Conservation (phyloP, 2,329 filamentous ascomycete species). For the Malbranchea zuffiana region DNA sequence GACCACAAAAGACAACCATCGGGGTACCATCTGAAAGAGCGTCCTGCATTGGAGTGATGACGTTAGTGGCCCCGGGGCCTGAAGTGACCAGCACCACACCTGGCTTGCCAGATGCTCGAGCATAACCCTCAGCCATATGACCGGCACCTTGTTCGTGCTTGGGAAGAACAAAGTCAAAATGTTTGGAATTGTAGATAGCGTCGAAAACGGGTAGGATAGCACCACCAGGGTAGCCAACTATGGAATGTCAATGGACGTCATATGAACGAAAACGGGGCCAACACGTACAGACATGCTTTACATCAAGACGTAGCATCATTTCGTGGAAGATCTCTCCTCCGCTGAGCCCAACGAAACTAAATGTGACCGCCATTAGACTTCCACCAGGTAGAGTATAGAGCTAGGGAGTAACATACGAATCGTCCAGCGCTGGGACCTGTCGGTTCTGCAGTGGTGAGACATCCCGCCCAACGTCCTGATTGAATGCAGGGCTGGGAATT, state of each 20-base stretch:
- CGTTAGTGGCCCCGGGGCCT: conserved; percentile 90
- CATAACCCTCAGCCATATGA: conserved; percentile 97
- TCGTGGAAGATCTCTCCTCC: conserved; percentile 97
- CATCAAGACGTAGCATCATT: conserved; percentile 89
- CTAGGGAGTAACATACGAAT: conserved; percentile 52
- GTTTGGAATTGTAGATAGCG: conserved; percentile 94
- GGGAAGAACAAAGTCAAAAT: conserved; percentile 92
- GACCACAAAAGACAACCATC: conserved; percentile 89
- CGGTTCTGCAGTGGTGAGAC: conserved; percentile 57
- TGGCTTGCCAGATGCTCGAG: conserved; percentile 81
- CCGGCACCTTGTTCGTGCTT: conserved; percentile 95
- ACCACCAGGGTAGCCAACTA: conserved; percentile 83
- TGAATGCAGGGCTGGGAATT: conserved; percentile 51
- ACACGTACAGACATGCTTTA: conserved; percentile 85
- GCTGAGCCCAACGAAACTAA: conserved; percentile 81
- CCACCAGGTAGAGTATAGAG: neutral
- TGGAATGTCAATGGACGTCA: neutral
- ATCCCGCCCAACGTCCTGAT: conserved; percentile 48
- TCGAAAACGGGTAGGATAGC: conserved; percentile 97
- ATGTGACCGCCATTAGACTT: conserved; percentile 11
- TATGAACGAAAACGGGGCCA: too few relatives aligned
- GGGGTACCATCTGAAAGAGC: conserved; percentile 91
- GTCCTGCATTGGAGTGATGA: conserved; percentile 92
- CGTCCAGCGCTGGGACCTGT: conserved; percentile 57
- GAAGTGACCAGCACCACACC: conserved; percentile 96